Conservation (phyloP, 805 yeast species). For the Cyberlindnera veronae region DNA sequence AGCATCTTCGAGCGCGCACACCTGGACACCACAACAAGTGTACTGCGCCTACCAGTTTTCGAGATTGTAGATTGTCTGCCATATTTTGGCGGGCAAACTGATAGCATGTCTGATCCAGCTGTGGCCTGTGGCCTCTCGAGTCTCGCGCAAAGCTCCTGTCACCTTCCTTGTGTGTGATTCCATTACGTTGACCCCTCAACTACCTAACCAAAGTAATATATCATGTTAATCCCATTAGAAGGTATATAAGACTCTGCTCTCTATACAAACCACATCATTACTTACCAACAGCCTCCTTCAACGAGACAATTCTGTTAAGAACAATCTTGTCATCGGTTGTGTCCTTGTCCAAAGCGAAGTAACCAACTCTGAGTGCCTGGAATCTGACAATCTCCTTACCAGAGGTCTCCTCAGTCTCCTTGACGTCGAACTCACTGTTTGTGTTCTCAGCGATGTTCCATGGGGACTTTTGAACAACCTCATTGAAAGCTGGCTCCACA, state of each 20-base stretch:
- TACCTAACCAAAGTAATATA: too few species aligned
- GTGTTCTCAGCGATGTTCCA: constrained; percentile 58
- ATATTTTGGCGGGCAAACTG: constrained; percentile 1
- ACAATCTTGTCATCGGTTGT: constrained; percentile 57
- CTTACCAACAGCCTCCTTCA: constrained; percentile 66
- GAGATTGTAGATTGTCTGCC: constrained; percentile 1
- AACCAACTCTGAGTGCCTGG: constrained; percentile 97
- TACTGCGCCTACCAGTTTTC: constrained; percentile 3
- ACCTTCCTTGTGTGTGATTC: too few species aligned
- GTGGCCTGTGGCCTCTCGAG: too few species aligned
- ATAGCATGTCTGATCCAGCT: too few species aligned
- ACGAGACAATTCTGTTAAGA: constrained; percentile 87
- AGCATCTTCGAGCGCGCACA: background rate
- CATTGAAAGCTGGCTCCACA: constrained; percentile 73
- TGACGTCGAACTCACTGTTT: constrained; percentile 61
- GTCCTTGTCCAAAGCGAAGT: constrained; percentile 87
- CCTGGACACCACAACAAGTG: constrained; percentile 6
- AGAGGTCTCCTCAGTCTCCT: constrained; percentile 55
- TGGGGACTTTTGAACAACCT: constrained; percentile 69
- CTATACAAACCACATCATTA: too few species aligned
- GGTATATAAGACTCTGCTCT: too few species aligned
- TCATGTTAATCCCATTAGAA: too few species aligned
- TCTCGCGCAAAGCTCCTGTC: too few species aligned
- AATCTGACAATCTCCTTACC: constrained; percentile 85
- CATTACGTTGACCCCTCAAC: too few species aligned